A percentile compares a stretch with the other conserved stretches of the same genome.
phyloP scores from a whole-genome alignment of 2,329 filamentous ascomycete genomes.

The Sphaerulina vaccinii region DNA sequence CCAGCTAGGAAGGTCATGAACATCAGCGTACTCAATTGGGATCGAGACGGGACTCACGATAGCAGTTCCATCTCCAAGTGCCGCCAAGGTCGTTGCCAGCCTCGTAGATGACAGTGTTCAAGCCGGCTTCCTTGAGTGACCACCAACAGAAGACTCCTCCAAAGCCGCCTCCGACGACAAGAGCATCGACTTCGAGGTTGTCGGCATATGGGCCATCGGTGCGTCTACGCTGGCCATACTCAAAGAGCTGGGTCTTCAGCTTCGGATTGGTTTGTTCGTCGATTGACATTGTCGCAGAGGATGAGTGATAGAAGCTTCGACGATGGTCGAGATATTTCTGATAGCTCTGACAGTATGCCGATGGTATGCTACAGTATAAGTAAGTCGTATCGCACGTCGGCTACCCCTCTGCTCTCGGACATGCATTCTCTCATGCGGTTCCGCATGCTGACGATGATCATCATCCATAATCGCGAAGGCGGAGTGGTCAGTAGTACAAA shows the following conservation, averaged over 20 bases:
- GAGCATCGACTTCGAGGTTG: constrained; percentile 30
- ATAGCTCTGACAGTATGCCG: neutral
- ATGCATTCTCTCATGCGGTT: constrained; percentile 5
- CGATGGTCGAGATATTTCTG: neutral
- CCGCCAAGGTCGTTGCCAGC: constrained; percentile 39
- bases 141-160: constrained; percentile 45
- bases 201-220: constrained; percentile 29
- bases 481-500: too few species aligned
- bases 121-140: constrained; percentile 23
- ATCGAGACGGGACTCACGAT: constrained; percentile 35
- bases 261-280: constrained; percentile 11
- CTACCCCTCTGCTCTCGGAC: constrained; percentile 3
- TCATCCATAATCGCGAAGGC: too few species aligned
- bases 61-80: constrained; percentile 50
- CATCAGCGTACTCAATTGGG: neutral
- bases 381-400: neutral
- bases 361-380: neutral
- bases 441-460: neutral
- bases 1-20: constrained; percentile 37
- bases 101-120: constrained; percentile 39
- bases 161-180: constrained; percentile 43
- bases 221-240: constrained; percentile 23
- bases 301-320: neutral
- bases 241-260: constrained; percentile 15
- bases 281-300: constrained; percentile 4